A percentile compares a stretch with the other conserved stretches of the same genome.
Conservation (phyloP, 2,329 filamentous ascomycete genomes). For the Phyllosticta capitalensis region DNA sequence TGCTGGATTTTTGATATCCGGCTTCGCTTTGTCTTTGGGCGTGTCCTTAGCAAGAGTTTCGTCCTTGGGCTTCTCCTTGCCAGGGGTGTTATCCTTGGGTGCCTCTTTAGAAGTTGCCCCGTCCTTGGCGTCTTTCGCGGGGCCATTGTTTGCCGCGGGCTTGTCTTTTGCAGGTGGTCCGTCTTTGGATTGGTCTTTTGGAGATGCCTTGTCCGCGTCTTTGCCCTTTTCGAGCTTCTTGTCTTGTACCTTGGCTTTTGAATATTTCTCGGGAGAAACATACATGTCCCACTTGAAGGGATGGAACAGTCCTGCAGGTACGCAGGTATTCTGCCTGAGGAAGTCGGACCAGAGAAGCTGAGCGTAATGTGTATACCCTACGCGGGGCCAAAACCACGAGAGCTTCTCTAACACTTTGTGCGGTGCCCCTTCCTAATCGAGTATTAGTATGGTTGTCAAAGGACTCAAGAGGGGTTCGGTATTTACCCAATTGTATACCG, state of each 20-base stretch:
- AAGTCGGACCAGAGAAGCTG: slow-evolving; percentile 10
- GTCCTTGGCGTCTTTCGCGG: background rate
- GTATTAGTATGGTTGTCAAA: no score
- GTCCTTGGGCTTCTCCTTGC: background rate
- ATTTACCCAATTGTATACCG: slow-evolving; percentile 9
- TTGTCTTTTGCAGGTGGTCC: background rate
- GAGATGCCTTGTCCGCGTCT: background rate
- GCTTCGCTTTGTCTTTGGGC: background rate
- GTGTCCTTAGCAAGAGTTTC: background rate
- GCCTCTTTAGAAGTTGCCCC: background rate
- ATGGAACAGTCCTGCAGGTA: slow-evolving; percentile 9
- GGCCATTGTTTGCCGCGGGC: background rate
- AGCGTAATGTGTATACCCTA: slow-evolving; percentile 5
- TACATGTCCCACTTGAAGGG: slow-evolving; percentile 10
- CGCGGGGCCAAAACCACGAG: slow-evolving; percentile 7
- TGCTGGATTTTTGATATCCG: background rate
- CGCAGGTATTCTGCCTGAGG: background rate
- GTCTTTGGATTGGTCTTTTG: background rate
- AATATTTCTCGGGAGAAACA: background rate
- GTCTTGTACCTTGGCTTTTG: background rate
- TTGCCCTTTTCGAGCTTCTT: background rate
- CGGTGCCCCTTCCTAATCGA: background rate
- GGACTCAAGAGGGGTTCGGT: no score
- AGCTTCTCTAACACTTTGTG: slow-evolving; percentile 7
- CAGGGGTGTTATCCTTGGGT: background rate